Conservation (phyloP, 129 eudicot genomes). For the Helichrysum umbraculigerum region DNA sequence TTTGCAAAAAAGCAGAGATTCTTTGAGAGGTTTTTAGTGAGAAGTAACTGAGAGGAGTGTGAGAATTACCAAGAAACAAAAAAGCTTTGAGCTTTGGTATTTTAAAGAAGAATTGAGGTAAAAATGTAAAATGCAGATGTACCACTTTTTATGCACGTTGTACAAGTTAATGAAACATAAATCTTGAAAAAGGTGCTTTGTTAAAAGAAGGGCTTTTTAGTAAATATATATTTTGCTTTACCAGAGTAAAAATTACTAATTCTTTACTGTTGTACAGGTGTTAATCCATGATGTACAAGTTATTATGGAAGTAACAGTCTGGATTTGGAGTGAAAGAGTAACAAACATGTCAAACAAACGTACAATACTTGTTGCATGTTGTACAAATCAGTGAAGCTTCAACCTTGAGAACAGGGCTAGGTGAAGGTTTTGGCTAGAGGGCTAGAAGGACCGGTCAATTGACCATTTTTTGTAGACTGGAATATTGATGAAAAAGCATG, state of each 20-base stretch:
- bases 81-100: constrained; percentile 18
- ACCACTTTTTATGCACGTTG: neutral
- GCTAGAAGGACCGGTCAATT: constrained; percentile 1
- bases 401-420: constrained; percentile 11
- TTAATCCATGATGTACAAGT: neutral
- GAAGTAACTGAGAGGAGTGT: constrained; percentile 20
- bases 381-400: constrained; percentile 17
- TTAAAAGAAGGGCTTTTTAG: neutral
- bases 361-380: neutral
- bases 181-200: neutral
- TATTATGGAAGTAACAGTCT: neutral
- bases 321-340: neutral
- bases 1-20: neutral
- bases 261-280: neutral
- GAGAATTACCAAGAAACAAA: neutral
- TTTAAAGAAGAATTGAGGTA: constrained; percentile 1
- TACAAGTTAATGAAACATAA: neutral
- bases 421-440: constrained; percentile 13
- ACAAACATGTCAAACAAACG: neutral
- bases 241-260: neutral
- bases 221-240: neutral
- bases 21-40: constrained; percentile 20
- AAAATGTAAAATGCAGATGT: neutral
- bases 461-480: neutral
- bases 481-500: no score